Percentiles rank a stretch among this genome's conserved stretches.
Conservation (phyloP, 768 basidiomycete species). For the Hypholoma sublateritium region DNA sequence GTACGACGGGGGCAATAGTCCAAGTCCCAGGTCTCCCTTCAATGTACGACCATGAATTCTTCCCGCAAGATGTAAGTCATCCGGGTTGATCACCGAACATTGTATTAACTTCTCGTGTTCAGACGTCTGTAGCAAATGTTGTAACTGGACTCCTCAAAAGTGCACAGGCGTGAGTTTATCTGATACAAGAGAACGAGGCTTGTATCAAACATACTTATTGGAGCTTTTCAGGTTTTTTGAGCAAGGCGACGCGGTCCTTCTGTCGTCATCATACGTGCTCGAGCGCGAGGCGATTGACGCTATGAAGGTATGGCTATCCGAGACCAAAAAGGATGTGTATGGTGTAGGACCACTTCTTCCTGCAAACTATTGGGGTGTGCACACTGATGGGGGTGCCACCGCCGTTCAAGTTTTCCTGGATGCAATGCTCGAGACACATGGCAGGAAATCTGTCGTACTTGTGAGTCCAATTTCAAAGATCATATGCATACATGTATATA, state of each 20-base stretch:
- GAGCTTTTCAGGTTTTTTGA: neutral
- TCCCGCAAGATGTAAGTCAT: constrained; percentile 12
- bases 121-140: neutral
- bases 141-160: neutral
- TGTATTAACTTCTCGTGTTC: neutral
- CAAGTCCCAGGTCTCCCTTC: constrained; percentile 8
- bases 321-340: constrained; percentile 1
- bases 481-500: too few relatives aligned
- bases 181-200: neutral
- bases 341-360: constrained; percentile 13
- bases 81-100: neutral
- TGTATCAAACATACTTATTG: neutral
- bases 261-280: neutral
- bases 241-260: constrained; percentile 5
- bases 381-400: constrained; percentile 1
- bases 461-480: too few relatives aligned
- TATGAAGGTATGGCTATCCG: constrained; percentile 7
- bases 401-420: constrained; percentile 4
- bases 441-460: constrained; percentile 9
- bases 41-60: constrained; percentile 19
- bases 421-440: constrained; percentile 1
- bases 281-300: constrained; percentile 6
- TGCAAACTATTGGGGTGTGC: neutral
- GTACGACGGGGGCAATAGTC: constrained; percentile 6
- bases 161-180: neutral